phyloP scores from a whole-genome alignment of 1,139 yeast genomes.

The Hansenula sp. region DNA sequence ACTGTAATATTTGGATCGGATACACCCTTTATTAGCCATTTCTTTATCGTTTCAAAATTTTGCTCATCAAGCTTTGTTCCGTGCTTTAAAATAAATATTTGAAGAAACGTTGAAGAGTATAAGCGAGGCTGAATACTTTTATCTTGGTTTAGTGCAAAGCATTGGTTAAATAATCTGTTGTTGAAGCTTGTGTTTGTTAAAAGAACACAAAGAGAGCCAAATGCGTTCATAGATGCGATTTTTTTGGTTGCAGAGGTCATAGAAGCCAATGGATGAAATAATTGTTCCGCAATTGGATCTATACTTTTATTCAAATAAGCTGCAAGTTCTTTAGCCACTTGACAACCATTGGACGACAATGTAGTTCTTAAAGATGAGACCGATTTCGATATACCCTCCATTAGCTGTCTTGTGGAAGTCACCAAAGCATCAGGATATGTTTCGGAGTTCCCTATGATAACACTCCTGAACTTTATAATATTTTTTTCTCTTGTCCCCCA shows the following conservation, averaged over 20 bases:
- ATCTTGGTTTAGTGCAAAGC: constrained; percentile 56
- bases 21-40: constrained; percentile 56
- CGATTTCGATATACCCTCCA: constrained; percentile 69
- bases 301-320: constrained; percentile 43
- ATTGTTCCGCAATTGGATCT: constrained; percentile 61
- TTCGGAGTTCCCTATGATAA: constrained; percentile 56
- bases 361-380: constrained; percentile 79
- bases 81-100: constrained; percentile 52
- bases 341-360: constrained; percentile 71
- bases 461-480: constrained; percentile 51
- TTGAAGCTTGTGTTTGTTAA: constrained; percentile 53
- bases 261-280: constrained; percentile 55
- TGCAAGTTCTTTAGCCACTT: constrained; percentile 71
- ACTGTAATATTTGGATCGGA: constrained; percentile 81
- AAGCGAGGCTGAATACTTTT: constrained; percentile 55
- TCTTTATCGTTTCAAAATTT: constrained; percentile 44
- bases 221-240: constrained; percentile 74
- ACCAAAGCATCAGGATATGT: constrained; percentile 43
- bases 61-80: constrained; percentile 34
- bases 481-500: constrained; percentile 75
- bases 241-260: constrained; percentile 74
- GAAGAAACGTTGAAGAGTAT: constrained; percentile 69
- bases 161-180: constrained; percentile 47
- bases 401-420: constrained; percentile 28
- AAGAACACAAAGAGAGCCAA: constrained; percentile 60